Evolutionary conservation across 2,329 filamentous ascomycete species (phyloP), one percentile per base, ranked within the genome.

Genomic region (Remersonia thermophila): DNA sequence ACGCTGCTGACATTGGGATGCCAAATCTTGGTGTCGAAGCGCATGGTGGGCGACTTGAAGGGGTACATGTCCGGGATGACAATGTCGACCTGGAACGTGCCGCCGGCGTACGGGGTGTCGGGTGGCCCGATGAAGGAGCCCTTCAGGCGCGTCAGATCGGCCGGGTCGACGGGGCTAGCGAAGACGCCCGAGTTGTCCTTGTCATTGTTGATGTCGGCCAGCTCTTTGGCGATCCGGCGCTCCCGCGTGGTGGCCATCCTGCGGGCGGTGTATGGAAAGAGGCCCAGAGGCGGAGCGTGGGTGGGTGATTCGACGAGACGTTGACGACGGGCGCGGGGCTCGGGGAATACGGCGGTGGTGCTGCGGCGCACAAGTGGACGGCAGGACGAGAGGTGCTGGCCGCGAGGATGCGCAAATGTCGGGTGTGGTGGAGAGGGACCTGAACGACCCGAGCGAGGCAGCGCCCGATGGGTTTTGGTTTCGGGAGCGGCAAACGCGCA

Each of bases 1-100:
- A 91, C 82, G 52, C 82, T 89, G 68, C 83, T 93, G 62, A 98
- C 76, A 55, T 98, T 98, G 25, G 91, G 91, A 58, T 98, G 91
- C 87, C 87, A 98, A 49, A 96, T 80, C 59, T 80, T 87, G 45
- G 91, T 98, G 46, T 80, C 73, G 54, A 96, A 96, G 51, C 76
- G 80, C 81, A 98, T 96, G 40, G 74, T 59, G 4, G 91, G 91
- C 3, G 89, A 84, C 49, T 86, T 82, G 65, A 98, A 98, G 0
- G 91, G 91, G 53, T 98, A 98, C 48, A 83, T 82, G 43, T 73
- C 72, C 0, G 89, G 87, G 36, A 98, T 91, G 51, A 71, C 72
- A 51, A 98, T 91, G 52, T 94, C 83, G 47, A 98, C 75, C 12
- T 71, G 60, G 57, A 77, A 98, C 18, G 70, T 78, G 28, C 86